A percentile compares a stretch with the other conserved stretches of the same genome.
Conservation (phyloP, 805 yeast genomes). For the Yamadazyma phyllophila region DNA sequence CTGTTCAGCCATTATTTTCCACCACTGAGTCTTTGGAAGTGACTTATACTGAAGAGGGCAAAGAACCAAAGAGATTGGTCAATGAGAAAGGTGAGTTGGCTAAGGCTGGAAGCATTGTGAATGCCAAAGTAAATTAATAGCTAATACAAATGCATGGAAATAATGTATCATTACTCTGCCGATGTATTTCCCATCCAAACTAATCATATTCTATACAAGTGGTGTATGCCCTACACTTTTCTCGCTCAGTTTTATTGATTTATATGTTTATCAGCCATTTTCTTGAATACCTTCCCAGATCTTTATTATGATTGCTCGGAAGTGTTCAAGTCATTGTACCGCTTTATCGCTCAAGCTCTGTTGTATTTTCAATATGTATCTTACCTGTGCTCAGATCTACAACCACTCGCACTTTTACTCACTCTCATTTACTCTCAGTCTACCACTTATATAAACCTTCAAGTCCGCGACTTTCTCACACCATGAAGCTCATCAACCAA, state of each 20-base stretch:
- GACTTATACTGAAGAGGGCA: constrained; percentile 76
- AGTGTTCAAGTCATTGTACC: no score
- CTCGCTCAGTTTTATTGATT: no score
- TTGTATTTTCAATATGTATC: no score
- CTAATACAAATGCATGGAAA: background rate
- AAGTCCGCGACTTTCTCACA: background rate
- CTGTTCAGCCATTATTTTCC: constrained; percentile 85
- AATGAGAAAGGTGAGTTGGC: constrained; percentile 77
- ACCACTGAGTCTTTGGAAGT: constrained; percentile 77
- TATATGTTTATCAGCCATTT: no score
- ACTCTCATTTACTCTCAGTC: no score
- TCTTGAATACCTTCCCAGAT: no score
- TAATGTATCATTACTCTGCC: no score
- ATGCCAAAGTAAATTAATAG: constrained; percentile 59
- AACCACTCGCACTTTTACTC: background rate
- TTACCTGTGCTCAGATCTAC: no score
- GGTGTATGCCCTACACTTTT: no score
- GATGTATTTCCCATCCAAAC: background rate
- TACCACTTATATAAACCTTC: background rate
- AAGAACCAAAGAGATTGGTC: constrained; percentile 68
- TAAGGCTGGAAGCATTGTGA: constrained; percentile 66
- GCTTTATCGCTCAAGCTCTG: no score
- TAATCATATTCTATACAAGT: no score
- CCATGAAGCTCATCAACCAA: constrained; percentile 54
- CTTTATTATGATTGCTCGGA: no score